These are phyloP conservation scores for Globisporangium mamillatum DNA, from an alignment of 352 stramenopile genomes.

Conservation along the genomic window DNA sequence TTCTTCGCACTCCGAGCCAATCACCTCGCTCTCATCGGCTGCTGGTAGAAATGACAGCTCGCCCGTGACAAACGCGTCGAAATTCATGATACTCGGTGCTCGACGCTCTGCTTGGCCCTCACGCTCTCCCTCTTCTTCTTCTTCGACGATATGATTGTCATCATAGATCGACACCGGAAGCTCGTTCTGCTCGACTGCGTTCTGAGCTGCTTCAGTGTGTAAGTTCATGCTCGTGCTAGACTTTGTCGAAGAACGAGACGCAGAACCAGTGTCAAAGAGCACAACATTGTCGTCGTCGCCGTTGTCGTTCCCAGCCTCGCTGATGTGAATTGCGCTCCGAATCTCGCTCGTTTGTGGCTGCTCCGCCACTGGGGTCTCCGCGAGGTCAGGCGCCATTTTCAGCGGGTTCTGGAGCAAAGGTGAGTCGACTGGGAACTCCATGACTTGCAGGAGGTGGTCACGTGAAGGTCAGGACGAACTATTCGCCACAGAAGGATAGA, in stretches of 20 bases:
- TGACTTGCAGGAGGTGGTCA: neutral
- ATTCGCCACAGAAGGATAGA: too few species aligned
- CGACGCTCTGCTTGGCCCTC: neutral
- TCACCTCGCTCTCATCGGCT: neutral
- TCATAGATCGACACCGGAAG: neutral
- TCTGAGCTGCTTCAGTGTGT: neutral
- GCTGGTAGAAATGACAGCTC: neutral
- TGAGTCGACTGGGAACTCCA: neutral
- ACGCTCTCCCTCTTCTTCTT: neutral
- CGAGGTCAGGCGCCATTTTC: neutral
- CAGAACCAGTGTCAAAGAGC: neutral
- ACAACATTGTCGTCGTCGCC: neutral
- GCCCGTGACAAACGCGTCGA: constrained; percentile 18
- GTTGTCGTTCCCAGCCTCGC: neutral
- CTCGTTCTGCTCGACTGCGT: neutral
- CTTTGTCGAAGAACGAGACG: neutral
- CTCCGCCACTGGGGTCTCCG: neutral
- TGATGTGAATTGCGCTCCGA: neutral
- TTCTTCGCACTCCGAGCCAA: neutral
- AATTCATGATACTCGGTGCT: constrained; percentile 16
- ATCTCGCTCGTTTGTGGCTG: neutral
- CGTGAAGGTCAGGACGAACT: neutral
- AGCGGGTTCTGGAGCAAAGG: neutral
- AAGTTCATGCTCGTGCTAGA: neutral
- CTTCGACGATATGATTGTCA: neutral